Evolutionary conservation across 177 flowering plant genomes (phyloP), one percentile per base, ranked within the genome.

Genomic region (Vitis hybrid): DNA sequence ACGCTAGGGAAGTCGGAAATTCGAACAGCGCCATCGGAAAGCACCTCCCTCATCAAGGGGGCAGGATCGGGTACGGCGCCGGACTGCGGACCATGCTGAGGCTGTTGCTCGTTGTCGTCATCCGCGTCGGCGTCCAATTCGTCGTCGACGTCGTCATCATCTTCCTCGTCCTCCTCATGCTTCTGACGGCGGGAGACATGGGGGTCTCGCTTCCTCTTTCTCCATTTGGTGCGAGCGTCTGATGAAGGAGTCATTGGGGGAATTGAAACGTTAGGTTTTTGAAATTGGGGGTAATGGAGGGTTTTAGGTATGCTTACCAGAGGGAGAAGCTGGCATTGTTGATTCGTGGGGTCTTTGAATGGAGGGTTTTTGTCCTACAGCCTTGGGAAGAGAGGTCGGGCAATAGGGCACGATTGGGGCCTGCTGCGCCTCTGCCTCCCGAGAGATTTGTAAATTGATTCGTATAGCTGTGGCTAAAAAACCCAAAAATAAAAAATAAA

Each of bases 1-100:
- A 81, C 97, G 1, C 60, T 5, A 0, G 99, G 99, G 78, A 95
- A 95, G 12, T 81, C 83, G n/a, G 79, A 86, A 58, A 91, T 71
- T 49, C 84, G 87, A 1, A 71, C 66, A 1, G 86, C 88, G 7
- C 80, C 84, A 31, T 80, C 88, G 11, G 78, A 68, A 26, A 93
- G 68, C 18, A 88, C 89, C 82, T 95, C 98, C 18, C 56, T 65
- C 67, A 80, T 78, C 3, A 64, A 70, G 2, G 52, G 51, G 12
- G 12, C 55, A 11, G 69, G 76, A 59, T 56, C 65, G 56, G 75
- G 48, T 10, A 60, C 70, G 6, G 80, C 16, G 1, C 26, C 59
- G 10, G 76, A 33, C 26, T 64, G 72, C 5, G 70, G 63, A 60
- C 18, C 21, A 3, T 12, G 70, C 65, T 72, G 67, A 51, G 77